phyloP scores from a whole-genome alignment of 495 filamentous ascomycete genomes.

The Terfezia claveryi region DNA sequence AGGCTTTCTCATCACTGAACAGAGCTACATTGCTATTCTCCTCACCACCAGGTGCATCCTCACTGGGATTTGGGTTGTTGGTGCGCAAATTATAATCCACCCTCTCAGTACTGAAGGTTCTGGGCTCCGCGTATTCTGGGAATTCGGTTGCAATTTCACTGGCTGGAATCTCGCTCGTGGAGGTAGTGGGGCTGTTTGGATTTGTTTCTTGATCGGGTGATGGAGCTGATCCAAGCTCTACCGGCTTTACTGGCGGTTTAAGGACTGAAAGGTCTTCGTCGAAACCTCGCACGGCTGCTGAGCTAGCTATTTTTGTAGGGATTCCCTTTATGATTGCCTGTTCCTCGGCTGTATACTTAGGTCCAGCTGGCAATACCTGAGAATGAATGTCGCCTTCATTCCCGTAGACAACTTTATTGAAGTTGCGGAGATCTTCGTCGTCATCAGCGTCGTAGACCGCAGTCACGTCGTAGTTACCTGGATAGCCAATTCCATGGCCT shows the following conservation, averaged over 20 bases:
- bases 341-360: not conserved
- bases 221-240: too few species aligned
- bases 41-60: not conserved
- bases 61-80: not conserved
- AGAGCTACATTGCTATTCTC: not conserved
- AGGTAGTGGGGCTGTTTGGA: too few species aligned
- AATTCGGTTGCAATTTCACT: not conserved
- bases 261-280: not conserved
- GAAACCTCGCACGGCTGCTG: not conserved
- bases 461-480: not conserved
- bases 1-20: not conserved
- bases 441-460: not conserved
- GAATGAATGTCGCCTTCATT: too few species aligned
- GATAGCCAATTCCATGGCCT: not conserved
- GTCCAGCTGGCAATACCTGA: not conserved
- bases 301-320: not conserved
- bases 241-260: not conserved
- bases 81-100: not conserved
- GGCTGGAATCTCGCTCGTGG: not conserved
- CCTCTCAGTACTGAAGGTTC: not conserved
- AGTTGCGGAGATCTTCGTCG: not conserved
- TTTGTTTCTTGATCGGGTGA: too few species aligned
- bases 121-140: not conserved
- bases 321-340: not conserved
- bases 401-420: not conserved